Percentiles rank a stretch among this genome's conserved stretches.
Evolutionary conservation across 2,329 filamentous ascomycete species (phyloP).

Genomic region (Apiospora koreana): DNA sequence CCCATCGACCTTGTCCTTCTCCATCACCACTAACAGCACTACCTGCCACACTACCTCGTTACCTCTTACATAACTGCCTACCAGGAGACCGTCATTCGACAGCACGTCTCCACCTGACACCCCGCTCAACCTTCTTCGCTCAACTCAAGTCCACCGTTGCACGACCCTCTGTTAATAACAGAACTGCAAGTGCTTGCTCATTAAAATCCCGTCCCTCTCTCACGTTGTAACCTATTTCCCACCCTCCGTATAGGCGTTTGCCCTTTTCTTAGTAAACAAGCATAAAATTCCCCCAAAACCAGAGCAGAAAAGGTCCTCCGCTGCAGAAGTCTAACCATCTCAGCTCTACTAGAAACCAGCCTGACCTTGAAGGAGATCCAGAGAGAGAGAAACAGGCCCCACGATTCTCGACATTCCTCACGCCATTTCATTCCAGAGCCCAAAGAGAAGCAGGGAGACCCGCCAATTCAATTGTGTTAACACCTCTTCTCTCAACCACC

Average conservation of each 20-base stretch:
- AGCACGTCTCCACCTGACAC: conserved; percentile 13
- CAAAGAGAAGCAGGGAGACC: conserved; percentile 2
- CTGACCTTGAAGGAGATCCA: conserved; percentile 1
- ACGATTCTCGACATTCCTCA: conserved; percentile 13
- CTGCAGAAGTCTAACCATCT: conserved; percentile 7
- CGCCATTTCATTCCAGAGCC: conserved; percentile 11
- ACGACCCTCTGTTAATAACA: conserved; percentile 13
- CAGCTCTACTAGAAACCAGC: neutral
- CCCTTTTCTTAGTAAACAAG: conserved; percentile 11
- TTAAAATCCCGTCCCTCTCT: conserved; percentile 12
- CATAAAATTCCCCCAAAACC: conserved; percentile 2
- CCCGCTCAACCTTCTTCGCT: conserved; percentile 13
- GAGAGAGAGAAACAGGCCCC: neutral
- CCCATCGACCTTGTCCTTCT: conserved; percentile 6
- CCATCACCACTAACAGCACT: conserved; percentile 8
- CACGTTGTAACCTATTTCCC: conserved; percentile 9
- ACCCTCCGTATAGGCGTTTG: conserved; percentile 5
- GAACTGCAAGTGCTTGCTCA: conserved; percentile 9
- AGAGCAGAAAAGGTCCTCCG: neutral
- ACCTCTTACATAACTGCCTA: conserved; percentile 12
- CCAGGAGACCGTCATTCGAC: conserved; percentile 12
- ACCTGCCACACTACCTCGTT: conserved; percentile 11
- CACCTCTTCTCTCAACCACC: conserved; percentile 8
- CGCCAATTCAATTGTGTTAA: conserved; percentile 9
- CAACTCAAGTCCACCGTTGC: conserved; percentile 8